A percentile compares a stretch with the other conserved stretches of the same genome.
These are phyloP conservation scores for Pyrus pyrifolia DNA, from an alignment of 306 rosid species.

Conservation along the genomic window DNA sequence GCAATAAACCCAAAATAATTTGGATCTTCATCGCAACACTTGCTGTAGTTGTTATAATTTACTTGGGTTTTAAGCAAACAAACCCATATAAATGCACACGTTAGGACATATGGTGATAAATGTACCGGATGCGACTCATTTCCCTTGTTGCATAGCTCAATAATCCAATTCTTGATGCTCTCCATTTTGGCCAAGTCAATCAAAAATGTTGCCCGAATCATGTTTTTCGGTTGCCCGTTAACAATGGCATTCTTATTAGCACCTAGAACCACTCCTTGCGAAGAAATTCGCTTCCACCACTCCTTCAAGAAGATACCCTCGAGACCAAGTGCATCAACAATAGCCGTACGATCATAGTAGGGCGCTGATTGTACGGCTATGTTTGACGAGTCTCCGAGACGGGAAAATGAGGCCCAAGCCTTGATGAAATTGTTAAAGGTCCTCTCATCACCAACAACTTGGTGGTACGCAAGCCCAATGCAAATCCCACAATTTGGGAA, in stretches of 20 bases:
- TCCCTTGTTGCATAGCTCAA: constrained; percentile 11
- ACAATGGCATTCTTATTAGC: neutral
- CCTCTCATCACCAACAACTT: constrained; percentile 36
- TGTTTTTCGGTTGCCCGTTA: neutral
- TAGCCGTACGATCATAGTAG: constrained; percentile 23
- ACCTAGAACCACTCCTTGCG: neutral
- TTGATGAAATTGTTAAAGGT: constrained; percentile 45
- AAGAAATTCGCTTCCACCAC: constrained; percentile 23
- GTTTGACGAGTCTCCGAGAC: neutral
- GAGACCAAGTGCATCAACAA: constrained; percentile 24
- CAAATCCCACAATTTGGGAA: constrained; percentile 41
- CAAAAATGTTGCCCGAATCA: constrained; percentile 2
- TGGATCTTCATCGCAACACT: neutral
- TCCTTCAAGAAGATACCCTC: constrained; percentile 33
- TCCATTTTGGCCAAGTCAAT: constrained; percentile 23
- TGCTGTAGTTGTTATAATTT: neutral
- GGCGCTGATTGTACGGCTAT: neutral
- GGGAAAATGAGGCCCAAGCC: constrained; percentile 37
- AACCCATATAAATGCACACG: constrained; percentile 44
- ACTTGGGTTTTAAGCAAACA: constrained; percentile 29
- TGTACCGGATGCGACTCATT: constrained; percentile 17
- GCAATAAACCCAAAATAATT: constrained; percentile 41
- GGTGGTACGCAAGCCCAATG: constrained; percentile 34
- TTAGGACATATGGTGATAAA: constrained; percentile 35
- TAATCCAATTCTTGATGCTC: constrained; percentile 17